Percentiles rank a stretch among this genome's conserved stretches.
phyloP scores from a whole-genome alignment of 768 basidiomycete species.

The Leccinum rimulosum region DNA sequence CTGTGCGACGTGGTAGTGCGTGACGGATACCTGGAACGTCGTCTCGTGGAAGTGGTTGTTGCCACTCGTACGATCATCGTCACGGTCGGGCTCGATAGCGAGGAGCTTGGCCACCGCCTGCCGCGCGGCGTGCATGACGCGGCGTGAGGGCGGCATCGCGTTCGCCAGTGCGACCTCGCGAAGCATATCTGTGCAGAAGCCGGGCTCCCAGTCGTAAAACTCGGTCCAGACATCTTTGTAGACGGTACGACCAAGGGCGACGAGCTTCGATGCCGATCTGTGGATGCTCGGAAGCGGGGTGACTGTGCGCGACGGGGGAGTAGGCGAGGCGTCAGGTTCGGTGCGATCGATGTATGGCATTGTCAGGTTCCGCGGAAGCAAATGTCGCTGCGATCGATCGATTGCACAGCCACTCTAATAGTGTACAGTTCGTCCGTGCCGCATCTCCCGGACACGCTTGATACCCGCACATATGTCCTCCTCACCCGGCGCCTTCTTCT shows the following conservation, averaged over 20 bases:
- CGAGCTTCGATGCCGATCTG: constrained; percentile 12
- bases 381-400: background rate
- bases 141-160: background rate
- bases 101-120: constrained; percentile 6
- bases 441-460: constrained; percentile 27
- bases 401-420: background rate
- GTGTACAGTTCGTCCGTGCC: constrained; percentile 17
- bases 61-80: background rate
- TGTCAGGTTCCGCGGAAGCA: constrained; percentile 11
- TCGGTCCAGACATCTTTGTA: constrained; percentile 42
- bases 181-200: constrained; percentile 29
- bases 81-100: background rate
- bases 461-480: constrained; percentile 34
- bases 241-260: constrained; percentile 25
- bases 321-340: constrained; percentile 18
- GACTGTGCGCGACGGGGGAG: background rate
- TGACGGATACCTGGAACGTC: background rate
- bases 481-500: constrained; percentile 42
- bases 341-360: constrained; percentile 21
- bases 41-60: background rate
- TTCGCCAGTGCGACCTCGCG: background rate
- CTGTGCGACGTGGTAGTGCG: background rate
- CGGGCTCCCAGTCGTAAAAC: constrained; percentile 47
- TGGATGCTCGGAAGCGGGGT: background rate
- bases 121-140: background rate